A percentile compares a stretch with the other conserved stretches of the same genome.
phyloP scores from a whole-genome alignment of 2,329 filamentous ascomycete genomes.

The Myriosclerotinia curreyana region DNA sequence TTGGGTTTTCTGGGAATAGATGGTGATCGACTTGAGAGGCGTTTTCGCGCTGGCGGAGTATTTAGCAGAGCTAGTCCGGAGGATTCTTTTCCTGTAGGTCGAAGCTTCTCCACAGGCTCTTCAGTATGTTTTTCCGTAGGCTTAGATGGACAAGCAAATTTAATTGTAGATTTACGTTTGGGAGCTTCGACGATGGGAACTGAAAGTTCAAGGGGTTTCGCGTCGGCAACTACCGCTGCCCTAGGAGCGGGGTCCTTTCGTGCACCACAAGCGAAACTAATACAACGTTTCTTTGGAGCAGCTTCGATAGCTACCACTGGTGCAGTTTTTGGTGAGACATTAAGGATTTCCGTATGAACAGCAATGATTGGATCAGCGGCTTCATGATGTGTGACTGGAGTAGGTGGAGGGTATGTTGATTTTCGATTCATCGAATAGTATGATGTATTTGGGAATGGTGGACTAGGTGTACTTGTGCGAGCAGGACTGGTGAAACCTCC shows the following conservation, averaged over 20 bases:
- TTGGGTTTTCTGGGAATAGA: constrained; percentile 35
- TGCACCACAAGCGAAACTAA: constrained; percentile 80
- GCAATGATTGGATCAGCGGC: constrained; percentile 23
- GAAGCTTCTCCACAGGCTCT: background rate
- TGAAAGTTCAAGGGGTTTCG: constrained; percentile 34
- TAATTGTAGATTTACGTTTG: constrained; percentile 62
- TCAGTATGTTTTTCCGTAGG: constrained; percentile 40
- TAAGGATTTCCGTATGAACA: constrained; percentile 24
- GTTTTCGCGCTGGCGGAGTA: constrained; percentile 26
- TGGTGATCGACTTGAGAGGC: constrained; percentile 32
- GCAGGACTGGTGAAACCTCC: constrained; percentile 86
- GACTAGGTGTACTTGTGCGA: constrained; percentile 83
- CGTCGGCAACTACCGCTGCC: constrained; percentile 39
- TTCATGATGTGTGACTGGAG: constrained; percentile 22
- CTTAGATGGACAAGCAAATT: constrained; percentile 69
- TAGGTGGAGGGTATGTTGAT: constrained; percentile 22
- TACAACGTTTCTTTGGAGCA: constrained; percentile 77
- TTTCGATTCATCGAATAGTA: constrained; percentile 32
- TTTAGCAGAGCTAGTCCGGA: constrained; percentile 21
- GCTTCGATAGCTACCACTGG: constrained; percentile 58
- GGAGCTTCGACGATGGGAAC: constrained; percentile 40
- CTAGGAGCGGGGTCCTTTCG: constrained; percentile 51
- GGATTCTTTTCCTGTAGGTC: constrained; percentile 10
- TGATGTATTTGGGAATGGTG: constrained; percentile 63
- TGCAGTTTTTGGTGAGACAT: constrained; percentile 39